phyloP scores from a whole-genome alignment of 305 asterid genomes.

The Petunia hybrid region DNA sequence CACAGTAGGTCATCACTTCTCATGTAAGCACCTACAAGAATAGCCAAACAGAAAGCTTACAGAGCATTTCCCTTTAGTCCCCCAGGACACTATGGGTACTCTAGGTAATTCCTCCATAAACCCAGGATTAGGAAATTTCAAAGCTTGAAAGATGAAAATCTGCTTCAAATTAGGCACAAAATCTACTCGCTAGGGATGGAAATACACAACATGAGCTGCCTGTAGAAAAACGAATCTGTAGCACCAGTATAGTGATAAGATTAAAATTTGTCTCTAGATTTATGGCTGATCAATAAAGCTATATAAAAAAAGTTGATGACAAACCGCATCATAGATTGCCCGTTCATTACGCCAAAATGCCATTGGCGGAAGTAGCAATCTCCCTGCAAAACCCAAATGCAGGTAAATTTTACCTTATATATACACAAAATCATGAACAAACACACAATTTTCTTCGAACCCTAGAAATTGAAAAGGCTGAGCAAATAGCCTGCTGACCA shows the following conservation, averaged over 20 bases:
- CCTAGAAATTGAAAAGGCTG: neutral
- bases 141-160: conserved; percentile 24
- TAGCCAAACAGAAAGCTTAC: neutral
- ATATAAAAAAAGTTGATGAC: conserved; percentile 36
- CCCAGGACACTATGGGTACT: neutral
- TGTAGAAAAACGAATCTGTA: neutral
- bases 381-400: conserved; percentile 52
- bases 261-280: neutral
- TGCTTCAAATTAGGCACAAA: conserved; percentile 25
- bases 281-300: conserved; percentile 7
- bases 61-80: neutral
- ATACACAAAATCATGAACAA: neutral
- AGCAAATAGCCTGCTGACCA: conserved; percentile 20
- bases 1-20: neutral
- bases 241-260: neutral
- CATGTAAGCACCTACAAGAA: neutral
- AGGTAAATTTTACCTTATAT: conserved; percentile 10
- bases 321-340: conserved; percentile 61
- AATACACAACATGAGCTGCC: conserved; percentile 22
- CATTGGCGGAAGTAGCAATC: conserved; percentile 65
- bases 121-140: neutral
- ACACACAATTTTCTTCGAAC: neutral
- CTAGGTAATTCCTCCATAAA: neutral
- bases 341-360: conserved; percentile 71
- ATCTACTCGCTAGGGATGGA: neutral